Evolutionary conservation across 257 asterid genomes (phyloP).

Genomic region (Leptodermis oblonga): DNA sequence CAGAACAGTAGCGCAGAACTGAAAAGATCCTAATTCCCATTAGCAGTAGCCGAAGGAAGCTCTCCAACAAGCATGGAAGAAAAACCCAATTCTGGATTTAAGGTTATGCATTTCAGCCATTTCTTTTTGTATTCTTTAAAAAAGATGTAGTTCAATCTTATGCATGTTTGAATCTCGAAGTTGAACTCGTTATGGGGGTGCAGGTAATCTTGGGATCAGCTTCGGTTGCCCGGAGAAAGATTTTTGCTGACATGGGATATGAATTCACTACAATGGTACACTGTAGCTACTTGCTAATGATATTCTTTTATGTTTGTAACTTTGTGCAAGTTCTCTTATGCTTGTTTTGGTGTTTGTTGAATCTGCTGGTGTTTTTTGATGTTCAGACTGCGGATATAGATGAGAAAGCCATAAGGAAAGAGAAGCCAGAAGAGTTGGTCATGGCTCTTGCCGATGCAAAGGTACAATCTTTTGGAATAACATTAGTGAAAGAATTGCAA

Average conservation of each 20-base stretch:
- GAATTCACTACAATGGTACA: constrained; percentile 66
- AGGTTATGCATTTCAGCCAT: too few relatives aligned
- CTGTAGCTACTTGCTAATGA: neutral
- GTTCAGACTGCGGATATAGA: constrained; percentile 88
- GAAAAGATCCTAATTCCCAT: neutral
- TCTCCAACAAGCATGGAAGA: constrained; percentile 26
- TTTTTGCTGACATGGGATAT: constrained; percentile 71
- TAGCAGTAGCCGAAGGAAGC: too few relatives aligned
- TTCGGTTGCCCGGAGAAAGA: constrained; percentile 66
- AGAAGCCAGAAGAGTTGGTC: constrained; percentile 88
- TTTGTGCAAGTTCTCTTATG: neutral
- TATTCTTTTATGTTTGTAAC: neutral
- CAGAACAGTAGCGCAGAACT: neutral
- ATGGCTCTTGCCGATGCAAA: constrained; percentile 91
- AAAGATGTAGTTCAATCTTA: neutral
- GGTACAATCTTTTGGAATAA: constrained; percentile 33
- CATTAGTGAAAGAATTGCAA: neutral
- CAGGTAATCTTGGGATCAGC: constrained; percentile 92
- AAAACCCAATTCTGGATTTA: constrained; percentile 15
- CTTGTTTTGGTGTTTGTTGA: neutral
- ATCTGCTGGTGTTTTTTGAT: neutral
- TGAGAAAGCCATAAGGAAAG: constrained; percentile 82
- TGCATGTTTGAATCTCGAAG: neutral
- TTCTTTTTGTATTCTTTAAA: neutral
- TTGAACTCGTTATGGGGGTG: neutral